These are phyloP conservation scores for Aureobasidium sp. DNA, from an alignment of 2,329 filamentous ascomycete species.

Conservation along the genomic window DNA sequence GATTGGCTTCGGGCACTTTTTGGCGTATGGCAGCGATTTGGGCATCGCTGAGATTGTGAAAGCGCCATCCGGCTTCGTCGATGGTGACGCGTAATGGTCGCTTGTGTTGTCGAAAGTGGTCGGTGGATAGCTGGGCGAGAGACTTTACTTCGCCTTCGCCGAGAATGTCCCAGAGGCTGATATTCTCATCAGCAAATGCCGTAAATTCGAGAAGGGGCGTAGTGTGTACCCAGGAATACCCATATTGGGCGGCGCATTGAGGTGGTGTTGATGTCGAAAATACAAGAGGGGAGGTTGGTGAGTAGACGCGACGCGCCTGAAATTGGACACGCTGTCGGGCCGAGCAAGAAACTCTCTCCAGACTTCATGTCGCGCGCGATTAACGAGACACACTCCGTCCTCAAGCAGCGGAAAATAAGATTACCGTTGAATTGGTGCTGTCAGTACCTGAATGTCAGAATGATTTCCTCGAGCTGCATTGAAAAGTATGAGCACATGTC, in stretches of 20 bases:
- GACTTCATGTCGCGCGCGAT: neutral
- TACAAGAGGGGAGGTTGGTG: neutral
- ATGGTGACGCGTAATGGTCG: slow-evolving; percentile 37
- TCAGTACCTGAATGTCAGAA: too few relatives aligned
- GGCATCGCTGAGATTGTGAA: slow-evolving; percentile 34
- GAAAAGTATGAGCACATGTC: too few relatives aligned
- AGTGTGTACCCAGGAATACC: slow-evolving; percentile 16
- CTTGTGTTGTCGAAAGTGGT: slow-evolving; percentile 30
- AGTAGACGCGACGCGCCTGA: slow-evolving; percentile 5
- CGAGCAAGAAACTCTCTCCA: neutral
- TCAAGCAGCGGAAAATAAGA: too few relatives aligned
- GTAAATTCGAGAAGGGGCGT: neutral
- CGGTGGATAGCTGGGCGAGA: slow-evolving; percentile 33
- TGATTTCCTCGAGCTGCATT: too few relatives aligned
- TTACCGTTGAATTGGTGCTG: too few relatives aligned
- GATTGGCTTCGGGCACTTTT: slow-evolving; percentile 32
- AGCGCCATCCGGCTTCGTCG: slow-evolving; percentile 40
- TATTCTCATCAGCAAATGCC: neutral
- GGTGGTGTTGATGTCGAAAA: neutral
- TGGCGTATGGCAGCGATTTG: slow-evolving; percentile 32
- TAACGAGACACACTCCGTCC: too few relatives aligned
- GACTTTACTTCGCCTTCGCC: slow-evolving; percentile 30
- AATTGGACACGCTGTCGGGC: neutral
- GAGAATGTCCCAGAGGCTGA: slow-evolving; percentile 33
- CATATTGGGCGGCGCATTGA: neutral